These are phyloP conservation scores for Corylus heterophylla DNA, from an alignment of 306 rosid genomes.

Conservation along the genomic window DNA sequence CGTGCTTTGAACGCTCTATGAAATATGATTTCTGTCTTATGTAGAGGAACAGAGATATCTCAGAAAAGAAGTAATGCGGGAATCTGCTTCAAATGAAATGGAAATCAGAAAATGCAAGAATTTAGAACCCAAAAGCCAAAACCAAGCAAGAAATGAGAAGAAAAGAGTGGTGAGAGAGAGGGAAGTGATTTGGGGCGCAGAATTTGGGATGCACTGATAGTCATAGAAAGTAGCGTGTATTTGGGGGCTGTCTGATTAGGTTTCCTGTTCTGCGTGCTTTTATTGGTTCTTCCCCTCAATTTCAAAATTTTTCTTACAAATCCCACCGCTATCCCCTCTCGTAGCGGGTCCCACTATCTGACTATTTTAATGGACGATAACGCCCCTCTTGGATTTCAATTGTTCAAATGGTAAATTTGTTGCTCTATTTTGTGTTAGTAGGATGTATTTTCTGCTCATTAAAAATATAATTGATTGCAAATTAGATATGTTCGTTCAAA, in stretches of 20 bases:
- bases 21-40: background rate
- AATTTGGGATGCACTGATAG: background rate
- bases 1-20: background rate
- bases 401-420: too few relatives aligned
- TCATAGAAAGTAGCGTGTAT: background rate
- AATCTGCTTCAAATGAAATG: background rate
- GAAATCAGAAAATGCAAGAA: background rate
- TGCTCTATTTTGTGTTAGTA: too few relatives aligned
- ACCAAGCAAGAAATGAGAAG: background rate
- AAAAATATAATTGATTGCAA: too few relatives aligned
- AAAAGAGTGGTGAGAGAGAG: background rate
- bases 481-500: too few relatives aligned
- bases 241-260: background rate
- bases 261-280: background rate
- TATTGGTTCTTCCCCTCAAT: conserved; percentile 8
- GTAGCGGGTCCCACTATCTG: background rate
- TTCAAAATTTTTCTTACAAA: conserved; percentile 50
- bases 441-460: too few relatives aligned
- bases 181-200: background rate
- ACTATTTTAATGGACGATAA: conserved; percentile 21
- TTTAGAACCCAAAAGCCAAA: background rate
- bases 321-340: conserved; percentile 76
- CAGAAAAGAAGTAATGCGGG: background rate
- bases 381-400: background rate
- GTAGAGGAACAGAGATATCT: background rate